Evolutionary conservation across 2,329 filamentous ascomycete species (phyloP).

Genomic region (Fusarium clavum): DNA sequence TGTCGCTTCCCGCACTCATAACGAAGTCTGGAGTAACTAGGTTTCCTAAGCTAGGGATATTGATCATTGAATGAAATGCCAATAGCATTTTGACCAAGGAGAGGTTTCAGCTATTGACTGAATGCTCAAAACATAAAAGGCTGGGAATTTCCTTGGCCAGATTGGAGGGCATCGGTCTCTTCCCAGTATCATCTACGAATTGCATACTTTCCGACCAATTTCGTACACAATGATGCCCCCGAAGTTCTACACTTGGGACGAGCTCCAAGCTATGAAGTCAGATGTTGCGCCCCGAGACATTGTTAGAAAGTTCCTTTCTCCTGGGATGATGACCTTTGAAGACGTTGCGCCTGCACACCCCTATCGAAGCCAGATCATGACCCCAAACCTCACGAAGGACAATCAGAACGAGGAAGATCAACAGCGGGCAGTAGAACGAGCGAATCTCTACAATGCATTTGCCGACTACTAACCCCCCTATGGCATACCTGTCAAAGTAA

Average conservation of each 20-base stretch:
- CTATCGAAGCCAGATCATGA: neutral
- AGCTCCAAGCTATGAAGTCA: neutral
- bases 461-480: neutral
- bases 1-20: neutral
- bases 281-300: neutral
- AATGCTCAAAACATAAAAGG: neutral
- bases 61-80: neutral
- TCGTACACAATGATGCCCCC: neutral
- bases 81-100: neutral
- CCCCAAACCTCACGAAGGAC: neutral
- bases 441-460: neutral
- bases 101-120: neutral
- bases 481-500: neutral
- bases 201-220: neutral
- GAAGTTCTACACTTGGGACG: neutral
- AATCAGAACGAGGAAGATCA: neutral
- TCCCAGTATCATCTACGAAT: neutral
- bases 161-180: neutral
- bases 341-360: neutral
- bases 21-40: neutral
- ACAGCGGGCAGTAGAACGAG: accelerated
- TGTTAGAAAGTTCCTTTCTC: neutral
- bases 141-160: neutral
- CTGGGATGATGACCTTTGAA: neutral
- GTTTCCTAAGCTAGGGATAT: neutral